phyloP scores from a whole-genome alignment of 1,284 basidiomycete species.

The Ustilago shanxiensis region DNA sequence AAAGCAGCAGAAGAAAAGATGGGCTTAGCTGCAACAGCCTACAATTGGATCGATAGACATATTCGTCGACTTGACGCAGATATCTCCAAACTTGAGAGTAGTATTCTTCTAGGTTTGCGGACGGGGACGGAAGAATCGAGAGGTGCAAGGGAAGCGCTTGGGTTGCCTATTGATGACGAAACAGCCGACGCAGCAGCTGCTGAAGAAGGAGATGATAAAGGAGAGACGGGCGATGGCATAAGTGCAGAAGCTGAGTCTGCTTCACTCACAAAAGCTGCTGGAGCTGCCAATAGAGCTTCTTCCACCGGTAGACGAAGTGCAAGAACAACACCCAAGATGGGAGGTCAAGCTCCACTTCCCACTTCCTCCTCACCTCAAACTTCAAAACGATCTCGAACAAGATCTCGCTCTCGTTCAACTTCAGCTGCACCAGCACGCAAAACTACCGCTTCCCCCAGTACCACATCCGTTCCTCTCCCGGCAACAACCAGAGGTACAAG shows the following conservation, averaged over 20 bases:
- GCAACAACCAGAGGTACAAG: conserved; percentile 6
- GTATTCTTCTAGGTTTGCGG: conserved; percentile 59
- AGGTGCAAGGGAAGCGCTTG: conserved; percentile 49
- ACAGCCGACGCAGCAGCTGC: not conserved
- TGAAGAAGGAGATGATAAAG: conserved; percentile 13
- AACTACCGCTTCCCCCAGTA: not conserved
- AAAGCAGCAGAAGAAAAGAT: conserved; percentile 73
- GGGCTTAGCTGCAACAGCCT: conserved; percentile 72
- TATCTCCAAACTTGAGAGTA: conserved; percentile 59
- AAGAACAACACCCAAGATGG: conserved; percentile 27
- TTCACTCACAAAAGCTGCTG: conserved; percentile 40
- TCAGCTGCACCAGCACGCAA: conserved; percentile 5
- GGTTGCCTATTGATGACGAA: conserved; percentile 26
- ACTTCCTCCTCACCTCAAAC: conserved; percentile 6
- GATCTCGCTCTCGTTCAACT: conserved; percentile 21
- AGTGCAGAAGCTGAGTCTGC: conserved; percentile 42
- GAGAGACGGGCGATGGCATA: not conserved
- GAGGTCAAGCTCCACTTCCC: conserved; percentile 14
- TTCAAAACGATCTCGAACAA: not conserved
- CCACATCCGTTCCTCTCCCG: not conserved
- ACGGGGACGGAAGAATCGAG: conserved; percentile 56
- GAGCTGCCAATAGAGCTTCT: conserved; percentile 24
- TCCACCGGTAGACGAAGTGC: conserved; percentile 19
- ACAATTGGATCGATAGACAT: conserved; percentile 73
- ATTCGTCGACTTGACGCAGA: conserved; percentile 73